phyloP scores from a whole-genome alignment of 2,329 filamentous ascomycete genomes.

The Pseudomassariella vexata region DNA sequence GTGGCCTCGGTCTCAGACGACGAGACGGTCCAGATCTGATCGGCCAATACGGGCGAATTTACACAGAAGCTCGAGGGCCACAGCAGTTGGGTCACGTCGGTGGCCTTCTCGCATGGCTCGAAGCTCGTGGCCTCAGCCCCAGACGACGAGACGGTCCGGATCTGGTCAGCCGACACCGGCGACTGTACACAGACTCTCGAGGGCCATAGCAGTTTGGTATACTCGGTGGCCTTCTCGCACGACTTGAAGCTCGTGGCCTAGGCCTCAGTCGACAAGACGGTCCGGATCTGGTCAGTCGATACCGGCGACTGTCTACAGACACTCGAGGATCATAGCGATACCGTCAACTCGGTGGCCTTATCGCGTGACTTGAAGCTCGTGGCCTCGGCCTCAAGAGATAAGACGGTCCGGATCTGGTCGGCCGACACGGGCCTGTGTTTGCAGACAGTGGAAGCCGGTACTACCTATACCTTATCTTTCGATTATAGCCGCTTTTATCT shows the following conservation, averaged over 20 bases:
- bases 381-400: constrained; percentile 11
- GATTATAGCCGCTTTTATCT: background rate
- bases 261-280: constrained; percentile 8
- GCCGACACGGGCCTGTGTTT: constrained; percentile 5
- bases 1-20: too few species aligned
- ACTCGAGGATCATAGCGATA: constrained; percentile 10
- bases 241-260: too few species aligned
- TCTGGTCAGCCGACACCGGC: constrained; percentile 4
- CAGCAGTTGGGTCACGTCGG: constrained; percentile 3
- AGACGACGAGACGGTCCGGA: constrained; percentile 12
- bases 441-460: constrained; percentile 9
- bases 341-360: constrained; percentile 10
- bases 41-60: background rate
- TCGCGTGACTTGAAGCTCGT: too few species aligned
- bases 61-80: constrained; percentile 13
- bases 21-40: constrained; percentile 46
- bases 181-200: constrained; percentile 10
- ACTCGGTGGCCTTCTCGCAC: constrained; percentile 12
- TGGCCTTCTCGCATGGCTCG: constrained; percentile 12
- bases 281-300: constrained; percentile 10
- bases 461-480: background rate
- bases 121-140: constrained; percentile 17
- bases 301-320: constrained; percentile 7
- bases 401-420: constrained; percentile 10
- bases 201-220: constrained; percentile 7